These are phyloP conservation scores for Lichtheimia corymbifera DNA, from an alignment of 371 early-diverging fungal genomes.

Conservation along the genomic window DNA sequence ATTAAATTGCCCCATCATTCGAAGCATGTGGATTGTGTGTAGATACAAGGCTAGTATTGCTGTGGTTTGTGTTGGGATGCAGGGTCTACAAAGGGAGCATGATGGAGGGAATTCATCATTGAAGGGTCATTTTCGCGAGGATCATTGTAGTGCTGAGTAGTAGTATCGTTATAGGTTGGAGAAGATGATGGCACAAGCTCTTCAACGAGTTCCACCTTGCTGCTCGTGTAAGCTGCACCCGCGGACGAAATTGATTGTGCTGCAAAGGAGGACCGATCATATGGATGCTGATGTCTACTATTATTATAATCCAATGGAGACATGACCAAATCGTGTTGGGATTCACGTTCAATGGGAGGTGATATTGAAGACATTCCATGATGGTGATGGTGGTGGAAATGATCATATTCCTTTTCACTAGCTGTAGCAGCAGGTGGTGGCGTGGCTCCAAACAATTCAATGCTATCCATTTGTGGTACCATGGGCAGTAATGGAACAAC, in stretches of 20 bases:
- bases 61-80: background rate
- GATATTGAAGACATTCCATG: background rate
- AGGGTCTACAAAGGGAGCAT: background rate
- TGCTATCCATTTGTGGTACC: slow-evolving; percentile 15
- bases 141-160: too few species aligned
- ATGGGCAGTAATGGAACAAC: slow-evolving; percentile 10
- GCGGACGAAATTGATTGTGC: too few species aligned
- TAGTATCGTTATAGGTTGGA: too few species aligned
- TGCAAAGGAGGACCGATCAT: background rate
- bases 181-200: too few species aligned
- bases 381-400: background rate
- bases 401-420: background rate
- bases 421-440: background rate
- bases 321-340: background rate
- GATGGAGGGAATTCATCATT: background rate
- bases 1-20: too few species aligned
- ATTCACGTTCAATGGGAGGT: too few species aligned
- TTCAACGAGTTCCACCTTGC: too few species aligned
- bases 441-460: slow-evolving; percentile 6
- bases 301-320: background rate
- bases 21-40: too few species aligned
- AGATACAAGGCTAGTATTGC: too few species aligned
- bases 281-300: background rate
- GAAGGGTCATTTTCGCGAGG: background rate
- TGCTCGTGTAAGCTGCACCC: too few species aligned